Conservation (phyloP, 1,139 yeast species). For the Candida tunisiensis region DNA sequence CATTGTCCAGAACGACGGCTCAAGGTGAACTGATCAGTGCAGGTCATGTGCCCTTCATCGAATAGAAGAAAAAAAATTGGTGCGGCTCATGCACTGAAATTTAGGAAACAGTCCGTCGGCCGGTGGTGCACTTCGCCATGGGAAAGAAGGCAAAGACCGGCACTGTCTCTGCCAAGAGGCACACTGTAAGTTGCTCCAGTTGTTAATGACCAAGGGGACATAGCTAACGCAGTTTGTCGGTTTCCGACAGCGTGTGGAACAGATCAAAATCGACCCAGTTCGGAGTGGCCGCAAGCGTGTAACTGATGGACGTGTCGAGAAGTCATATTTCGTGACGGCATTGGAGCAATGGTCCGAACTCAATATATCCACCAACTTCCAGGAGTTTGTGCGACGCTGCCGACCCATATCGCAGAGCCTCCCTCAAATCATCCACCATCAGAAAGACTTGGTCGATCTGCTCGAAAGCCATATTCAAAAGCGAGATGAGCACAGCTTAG, state of each 20-base stretch:
- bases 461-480: constrained; percentile 32
- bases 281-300: constrained; percentile 45
- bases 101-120: too few species aligned
- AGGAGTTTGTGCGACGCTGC: constrained; percentile 41
- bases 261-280: constrained; percentile 73
- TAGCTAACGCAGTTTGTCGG: constrained; percentile 31
- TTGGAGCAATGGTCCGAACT: constrained; percentile 80
- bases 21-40: too few species aligned
- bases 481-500: constrained; percentile 56
- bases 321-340: constrained; percentile 63
- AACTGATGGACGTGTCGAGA: constrained; percentile 30
- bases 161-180: constrained; percentile 8
- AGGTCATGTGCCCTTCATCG: too few species aligned
- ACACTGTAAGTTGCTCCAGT: constrained; percentile 6
- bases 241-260: constrained; percentile 69
- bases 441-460: constrained; percentile 37
- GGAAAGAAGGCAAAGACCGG: constrained; percentile 9
- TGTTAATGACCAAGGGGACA: background rate
- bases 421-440: constrained; percentile 69
- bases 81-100: too few species aligned
- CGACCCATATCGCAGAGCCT: constrained; percentile 46
- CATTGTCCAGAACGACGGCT: too few species aligned
- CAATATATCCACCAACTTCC: constrained; percentile 59
- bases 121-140: too few species aligned
- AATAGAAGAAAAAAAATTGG: too few species aligned